Percentiles rank a stretch among this genome's conserved stretches.
These are phyloP conservation scores for Fusarium sterilihyphosum DNA, from an alignment of 2,329 filamentous ascomycete species.

Conservation along the genomic window DNA sequence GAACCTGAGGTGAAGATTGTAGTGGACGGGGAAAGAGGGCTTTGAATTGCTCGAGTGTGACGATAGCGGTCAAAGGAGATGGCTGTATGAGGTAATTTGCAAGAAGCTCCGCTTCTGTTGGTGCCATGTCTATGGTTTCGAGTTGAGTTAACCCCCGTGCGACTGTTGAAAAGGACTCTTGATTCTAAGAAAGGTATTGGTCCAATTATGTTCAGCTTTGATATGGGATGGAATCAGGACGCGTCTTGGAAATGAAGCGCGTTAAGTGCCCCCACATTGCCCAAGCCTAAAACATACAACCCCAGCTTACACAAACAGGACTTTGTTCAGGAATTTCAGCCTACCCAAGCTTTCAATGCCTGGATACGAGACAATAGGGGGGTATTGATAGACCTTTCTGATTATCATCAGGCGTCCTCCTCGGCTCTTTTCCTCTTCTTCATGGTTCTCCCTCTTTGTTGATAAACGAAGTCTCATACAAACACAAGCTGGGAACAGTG, in stretches of 20 bases:
- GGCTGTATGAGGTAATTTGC: slow-evolving; percentile 81
- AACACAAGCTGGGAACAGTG: neutral
- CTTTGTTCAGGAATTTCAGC: neutral
- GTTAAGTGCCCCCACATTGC: slow-evolving; percentile 35
- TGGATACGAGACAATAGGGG: neutral
- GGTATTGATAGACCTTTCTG: neutral
- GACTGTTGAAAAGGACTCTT: neutral
- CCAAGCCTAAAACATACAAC: neutral
- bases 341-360: neutral
- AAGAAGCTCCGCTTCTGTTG: slow-evolving; percentile 79
- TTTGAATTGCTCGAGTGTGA: slow-evolving; percentile 79
- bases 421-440: neutral
- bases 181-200: neutral
- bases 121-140: slow-evolving; percentile 64
- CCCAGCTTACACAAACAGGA: neutral
- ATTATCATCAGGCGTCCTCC: neutral
- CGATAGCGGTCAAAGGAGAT: slow-evolving; percentile 76
- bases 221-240: slow-evolving; percentile 17
- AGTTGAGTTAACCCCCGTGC: neutral
- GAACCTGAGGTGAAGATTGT: slow-evolving; percentile 73
- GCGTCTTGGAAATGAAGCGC: slow-evolving; percentile 27
- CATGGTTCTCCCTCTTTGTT: neutral
- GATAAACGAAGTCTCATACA: neutral
- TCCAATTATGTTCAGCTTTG: neutral
- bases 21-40: slow-evolving; percentile 77